Evolutionary conservation across 345 rosid species (phyloP), one percentile per base, ranked within the genome.

Genomic region (Turnera subulata): DNA sequence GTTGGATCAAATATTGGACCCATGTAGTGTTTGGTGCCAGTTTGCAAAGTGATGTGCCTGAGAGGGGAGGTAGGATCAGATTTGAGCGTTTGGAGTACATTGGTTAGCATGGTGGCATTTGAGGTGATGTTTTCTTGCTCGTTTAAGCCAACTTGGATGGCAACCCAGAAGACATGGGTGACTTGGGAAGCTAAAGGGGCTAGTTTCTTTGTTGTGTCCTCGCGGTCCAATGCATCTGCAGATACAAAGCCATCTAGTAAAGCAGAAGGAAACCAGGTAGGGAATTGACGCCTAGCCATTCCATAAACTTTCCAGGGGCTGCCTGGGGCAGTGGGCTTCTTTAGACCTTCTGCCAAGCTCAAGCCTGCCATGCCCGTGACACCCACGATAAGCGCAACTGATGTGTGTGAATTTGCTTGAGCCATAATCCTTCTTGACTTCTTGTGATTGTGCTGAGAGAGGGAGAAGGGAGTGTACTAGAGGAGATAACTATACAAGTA

Each of bases 291-390:
- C 3, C 65, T 65, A 0, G 79, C 73, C 0, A 57, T 14, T 22
- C 79, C 80, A 22, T 69, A 71, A 18, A 77, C 80, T 53, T 53
- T 66, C 80, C 74, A 72, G 0, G 77, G 69, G 0, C 58, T 64
- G 8, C 76, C 73, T 6, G 57, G 53, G 17, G 62, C 61, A 2
- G 5, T 50, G 0, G 80, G 74, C 21, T 50, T 49, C 39, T 69
- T 69, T 11, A 77, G 48, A 38, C 76, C 62, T 38, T 74, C 76
- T 12, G 64, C 76, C 15, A 74, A 29, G 74, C 61, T 48, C n/a
- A 80, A 18, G 17, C 80, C 80, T 1, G 35, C 72, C 78, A 74
- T 76, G 53, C 81, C 78, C 0, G 79, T 76, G 25, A 69, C 81
- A 0, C 84, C 84, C 2, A 76, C 70, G 8, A 76, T 51, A 1